Evolutionary conservation across 2,329 filamentous ascomycete genomes (phyloP), one percentile per base, ranked within the genome.

Genomic region (Cryphonectria japonica): DNA sequence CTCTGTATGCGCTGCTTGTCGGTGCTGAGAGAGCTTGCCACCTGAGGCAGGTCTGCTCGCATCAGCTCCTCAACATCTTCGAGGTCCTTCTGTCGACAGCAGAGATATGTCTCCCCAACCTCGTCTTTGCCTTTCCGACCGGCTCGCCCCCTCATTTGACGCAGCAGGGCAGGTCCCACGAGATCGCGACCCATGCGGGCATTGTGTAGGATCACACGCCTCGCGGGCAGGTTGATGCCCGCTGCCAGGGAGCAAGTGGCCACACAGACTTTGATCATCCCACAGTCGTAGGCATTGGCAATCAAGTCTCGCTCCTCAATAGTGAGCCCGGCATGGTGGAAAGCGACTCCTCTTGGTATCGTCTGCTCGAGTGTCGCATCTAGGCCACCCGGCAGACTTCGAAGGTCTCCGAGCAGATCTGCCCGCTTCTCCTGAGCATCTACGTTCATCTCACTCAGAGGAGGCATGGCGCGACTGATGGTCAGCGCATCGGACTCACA

Each of bases 201-300:
- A 73, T 89, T 91, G 77, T 93, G 92, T 37, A 93, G 84, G 71
- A 95, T 93, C 0, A 95, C 92, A 74, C 92, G 84, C 68, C 92
- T 85, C 9, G 92, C 92, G 19, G 87, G 87, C 76, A 95, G 82
- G 79, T 95, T 94, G 71, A 95, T 93, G n/a, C 92, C 92, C 19
- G 92, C 92, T n/a, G 92, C 92, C 70, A 95, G 85, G 77, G 91
- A 93, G 76, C 92, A 94, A 1, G 92, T 95, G 52, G 92, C 92
- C 22, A 93, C 89, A 67, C 93, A 90, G 0, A 93, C 88, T 74
- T 91, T 91, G 26, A 94, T 78, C 6, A 87, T 83, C 0, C 92
- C 91, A 54, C 82, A 79, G 76, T 94, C 92, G 74, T 93, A 94
- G 16, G 91, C 91, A 50, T 85, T 85, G 2, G 92, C 89, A 68